Evolutionary conservation across 148 eudicot genomes (phyloP), one percentile per base, ranked within the genome.

Genomic region (Persicaria tinctoria): DNA sequence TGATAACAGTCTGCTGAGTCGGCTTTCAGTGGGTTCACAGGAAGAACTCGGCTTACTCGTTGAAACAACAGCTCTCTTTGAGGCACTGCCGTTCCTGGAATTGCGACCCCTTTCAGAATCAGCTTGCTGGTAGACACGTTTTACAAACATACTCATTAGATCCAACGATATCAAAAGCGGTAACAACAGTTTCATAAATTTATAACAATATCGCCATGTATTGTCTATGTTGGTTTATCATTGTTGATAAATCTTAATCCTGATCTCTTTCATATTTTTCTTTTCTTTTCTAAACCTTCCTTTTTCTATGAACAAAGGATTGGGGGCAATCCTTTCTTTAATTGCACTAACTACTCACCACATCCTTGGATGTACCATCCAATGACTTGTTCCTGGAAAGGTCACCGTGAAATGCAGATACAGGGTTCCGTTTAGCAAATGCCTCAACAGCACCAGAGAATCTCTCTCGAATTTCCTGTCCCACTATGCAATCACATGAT

Each of bases 41-140:
- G 98, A 92, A 13, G 97, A 89, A 83, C 97, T 85, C 27, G 94
- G 98, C 77, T 93, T 79, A 80, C 96, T 95, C 82, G 89, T 80
- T 45, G 97, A 85, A 47, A 80, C 75, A 18, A 86, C 78, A 7
- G 89, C 93, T 82, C 91, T 85, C 79, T 82, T 95, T 73, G 97
- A 92, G 51, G 87, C 68, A 74, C 96, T 92, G 11, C 87, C 86
- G 11, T 87, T 80, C 64, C 96, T 81, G 74, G 98, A 86, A 49
- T 75, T 76, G 14, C 91, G 89, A 10, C 85, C 88, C 86, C 90
- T 86, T 59, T 94, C 97, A 53, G 86, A 78, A 73, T 92, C 98
- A 44, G 83, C 84, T 79, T 85, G 96, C 97, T 90, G 88, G 51
- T 32, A 3, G 47, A 1, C 23, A 18, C 78, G 7, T 77, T 23